Percentiles rank a stretch among this genome's conserved stretches.
Evolutionary conservation across 1,139 yeast genomes (phyloP).

Genomic region (Saccharomycopsis phalli): DNA sequence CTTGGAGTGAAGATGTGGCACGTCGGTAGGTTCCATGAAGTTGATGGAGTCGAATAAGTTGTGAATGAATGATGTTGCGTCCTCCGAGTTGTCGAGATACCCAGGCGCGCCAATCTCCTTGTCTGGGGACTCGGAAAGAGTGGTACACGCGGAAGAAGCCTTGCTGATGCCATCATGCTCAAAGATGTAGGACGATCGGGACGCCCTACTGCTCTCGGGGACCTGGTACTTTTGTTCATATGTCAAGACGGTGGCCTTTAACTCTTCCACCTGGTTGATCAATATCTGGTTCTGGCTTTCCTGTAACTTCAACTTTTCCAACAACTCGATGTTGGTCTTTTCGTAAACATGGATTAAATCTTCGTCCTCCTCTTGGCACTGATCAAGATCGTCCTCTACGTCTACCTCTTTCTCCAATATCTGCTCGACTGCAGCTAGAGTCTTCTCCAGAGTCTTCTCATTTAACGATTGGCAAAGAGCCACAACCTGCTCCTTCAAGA

Average conservation of each 20-base stretch:
- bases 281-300: slow-evolving; percentile 18
- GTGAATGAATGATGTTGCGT: slow-evolving; percentile 13
- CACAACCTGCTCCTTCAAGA: slow-evolving; percentile 4
- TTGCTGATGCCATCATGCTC: neutral
- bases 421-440: neutral
- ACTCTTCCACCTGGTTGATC: slow-evolving; percentile 1
- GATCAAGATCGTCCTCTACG: neutral
- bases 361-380: neutral
- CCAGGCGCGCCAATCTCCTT: too few relatives aligned
- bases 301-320: slow-evolving; percentile 17
- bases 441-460: neutral
- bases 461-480: neutral
- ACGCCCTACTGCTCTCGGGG: neutral
- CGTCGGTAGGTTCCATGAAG: slow-evolving; percentile 8
- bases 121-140: neutral
- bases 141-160: neutral
- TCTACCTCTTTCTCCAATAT: neutral
- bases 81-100: slow-evolving; percentile 5
- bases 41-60: slow-evolving; percentile 17
- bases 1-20: neutral
- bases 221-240: neutral
- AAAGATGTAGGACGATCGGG: neutral
- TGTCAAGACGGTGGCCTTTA: neutral
- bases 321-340: slow-evolving; percentile 14
- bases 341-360: slow-evolving; percentile 12